Percentiles rank a stretch among this genome's conserved stretches.
Conservation (phyloP, 345 rosid genomes). For the Camelina neglecta region DNA sequence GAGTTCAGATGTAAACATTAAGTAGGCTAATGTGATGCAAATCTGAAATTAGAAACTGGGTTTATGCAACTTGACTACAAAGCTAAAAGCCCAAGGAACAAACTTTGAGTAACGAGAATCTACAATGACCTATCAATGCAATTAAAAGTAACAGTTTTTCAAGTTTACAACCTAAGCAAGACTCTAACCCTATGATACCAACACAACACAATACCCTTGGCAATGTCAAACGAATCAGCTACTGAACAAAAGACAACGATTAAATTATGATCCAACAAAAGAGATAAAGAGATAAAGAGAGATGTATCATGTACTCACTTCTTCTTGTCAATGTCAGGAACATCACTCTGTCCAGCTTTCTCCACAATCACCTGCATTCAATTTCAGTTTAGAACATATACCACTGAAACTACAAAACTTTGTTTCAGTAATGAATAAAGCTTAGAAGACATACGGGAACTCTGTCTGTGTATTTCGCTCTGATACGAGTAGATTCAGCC, state of each 20-base stretch:
- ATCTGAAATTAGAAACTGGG: too few species aligned
- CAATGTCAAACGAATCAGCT: not conserved
- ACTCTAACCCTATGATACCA: not conserved
- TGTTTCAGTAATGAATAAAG: not conserved
- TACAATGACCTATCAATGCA: not conserved
- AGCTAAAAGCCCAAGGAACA: not conserved
- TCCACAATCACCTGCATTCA: slow-evolving; percentile 75
- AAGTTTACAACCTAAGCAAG: not conserved
- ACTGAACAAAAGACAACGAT: too few species aligned
- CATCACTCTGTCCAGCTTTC: slow-evolving; percentile 79
- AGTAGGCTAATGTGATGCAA: not conserved
- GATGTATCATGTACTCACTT: slow-evolving; percentile 63
- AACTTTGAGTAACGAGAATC: slow-evolving; percentile 7
- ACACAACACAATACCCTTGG: not conserved
- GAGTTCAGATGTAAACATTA: not conserved
- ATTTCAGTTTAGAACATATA: slow-evolving; percentile 16
- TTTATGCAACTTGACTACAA: not conserved
- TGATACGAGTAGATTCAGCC: slow-evolving; percentile 46
- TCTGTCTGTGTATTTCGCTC: slow-evolving; percentile 39
- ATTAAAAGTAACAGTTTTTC: not conserved
- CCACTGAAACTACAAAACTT: not conserved
- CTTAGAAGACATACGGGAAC: slow-evolving; percentile 33
- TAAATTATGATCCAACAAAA: not conserved
- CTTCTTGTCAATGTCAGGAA: slow-evolving; percentile 82
- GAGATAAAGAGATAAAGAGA: slow-evolving; percentile 14